Conservation (phyloP, 2,329 filamentous ascomycete species). For the Claviceps sp. region DNA sequence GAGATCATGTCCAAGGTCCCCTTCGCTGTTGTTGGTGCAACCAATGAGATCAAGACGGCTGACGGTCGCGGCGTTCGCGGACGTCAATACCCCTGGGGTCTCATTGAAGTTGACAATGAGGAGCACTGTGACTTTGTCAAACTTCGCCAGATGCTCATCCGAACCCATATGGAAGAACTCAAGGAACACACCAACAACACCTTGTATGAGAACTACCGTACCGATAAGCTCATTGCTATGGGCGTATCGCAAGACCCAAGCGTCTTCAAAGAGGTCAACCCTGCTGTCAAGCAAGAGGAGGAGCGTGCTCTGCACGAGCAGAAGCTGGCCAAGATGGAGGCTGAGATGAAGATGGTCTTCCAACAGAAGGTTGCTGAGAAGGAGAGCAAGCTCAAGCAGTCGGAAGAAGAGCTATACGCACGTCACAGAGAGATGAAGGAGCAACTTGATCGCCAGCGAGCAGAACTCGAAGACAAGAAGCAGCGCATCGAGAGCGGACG, state of each 20-base stretch:
- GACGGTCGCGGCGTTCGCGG: constrained; percentile 94
- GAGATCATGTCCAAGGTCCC: constrained; percentile 99
- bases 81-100: constrained; percentile 93
- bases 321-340: constrained; percentile 99
- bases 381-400: constrained; percentile 98
- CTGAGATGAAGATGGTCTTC: constrained; percentile 99
- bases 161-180: constrained; percentile 99
- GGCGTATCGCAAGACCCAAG: constrained; percentile 96
- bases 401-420: constrained; percentile 96
- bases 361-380: constrained; percentile 99
- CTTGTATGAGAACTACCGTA: constrained; percentile 99
- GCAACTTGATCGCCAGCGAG: constrained; percentile 86
- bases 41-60: constrained; percentile 78
- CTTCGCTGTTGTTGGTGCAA: constrained; percentile 94
- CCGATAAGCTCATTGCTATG: constrained; percentile 97
- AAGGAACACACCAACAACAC: constrained; percentile 99
- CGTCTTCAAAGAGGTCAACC: constrained; percentile 99
- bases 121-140: constrained; percentile 99
- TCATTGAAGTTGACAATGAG: constrained; percentile 98
- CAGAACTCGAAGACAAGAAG: constrained; percentile 98
- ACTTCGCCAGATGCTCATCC: constrained; percentile 98
- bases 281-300: constrained; percentile 98
- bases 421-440: constrained; percentile 99
- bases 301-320: constrained; percentile 96
- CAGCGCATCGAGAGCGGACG: constrained; percentile 83